Base-by-base conservation (phyloP, 83 land plant genomes). In the Diphasiastrum complanatum region DNA sequence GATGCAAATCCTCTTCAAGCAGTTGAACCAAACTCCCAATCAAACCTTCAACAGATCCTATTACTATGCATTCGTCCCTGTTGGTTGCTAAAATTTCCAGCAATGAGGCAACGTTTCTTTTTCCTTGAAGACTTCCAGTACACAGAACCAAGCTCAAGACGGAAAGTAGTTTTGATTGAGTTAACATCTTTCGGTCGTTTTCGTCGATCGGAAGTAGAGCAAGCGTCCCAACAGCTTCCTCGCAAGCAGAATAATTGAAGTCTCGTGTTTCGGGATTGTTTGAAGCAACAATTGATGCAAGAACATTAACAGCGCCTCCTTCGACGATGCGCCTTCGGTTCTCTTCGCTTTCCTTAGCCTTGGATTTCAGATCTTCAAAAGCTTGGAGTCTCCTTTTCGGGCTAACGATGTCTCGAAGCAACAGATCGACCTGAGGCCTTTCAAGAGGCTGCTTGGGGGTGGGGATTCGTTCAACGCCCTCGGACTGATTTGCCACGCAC, bases 311-410 rank as follows among this genome's bases (percentile, higher is more conserved):
- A 19, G 59, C 59, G 14, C 35, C 59, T 20, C 18, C 34, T 14
- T 55, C 59, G 11, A 32, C 59, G 19, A 55, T 55, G 35, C 14
- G 5, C 31, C 59, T 24, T 31, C 59, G 26, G 34, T 55, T 55
- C 19, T 19, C 0, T 16, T 31, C 35, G 59, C 59, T 55, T 1
- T 55, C 59, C 19, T 30, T 24, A 14, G 59, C 59, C 35, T 33
- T 55, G 38, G 11, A 27, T 27, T 19, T 55, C 28, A 55, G 30
- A 31, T 55, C 31, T 14, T 14, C 11, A 14, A 55, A 35, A 6
- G 35, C 59, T 11, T 11, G 14, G 11, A 25, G 38, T 0, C n/a
- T n/a, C n/a, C 27, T 27, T 20, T 14, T 30, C 0, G 59, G 59
- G 10, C 27, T 14, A 11, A 20, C 31, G 16, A 11, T 25, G 30